phyloP scores from a whole-genome alignment of 768 basidiomycete species.

The Pleurotus djamor region DNA sequence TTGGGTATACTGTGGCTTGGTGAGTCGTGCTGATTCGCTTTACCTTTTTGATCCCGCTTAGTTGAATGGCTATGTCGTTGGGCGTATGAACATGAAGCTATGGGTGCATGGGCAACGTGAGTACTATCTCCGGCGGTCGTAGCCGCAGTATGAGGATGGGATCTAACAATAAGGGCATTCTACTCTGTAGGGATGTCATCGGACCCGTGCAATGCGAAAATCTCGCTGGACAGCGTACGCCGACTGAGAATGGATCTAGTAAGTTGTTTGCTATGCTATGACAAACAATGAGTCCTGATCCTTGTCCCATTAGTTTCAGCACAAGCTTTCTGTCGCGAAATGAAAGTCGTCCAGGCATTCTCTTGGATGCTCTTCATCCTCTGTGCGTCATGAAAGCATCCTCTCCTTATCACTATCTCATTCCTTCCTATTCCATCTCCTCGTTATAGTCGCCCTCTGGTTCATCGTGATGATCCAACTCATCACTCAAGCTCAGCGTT shows the following conservation, averaged over 20 bases:
- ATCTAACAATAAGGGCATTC: too few relatives aligned
- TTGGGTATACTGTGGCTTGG: slow-evolving; percentile 70
- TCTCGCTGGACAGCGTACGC: slow-evolving; percentile 35
- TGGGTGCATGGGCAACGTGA: slow-evolving; percentile 76
- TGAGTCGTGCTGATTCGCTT: slow-evolving; percentile 26
- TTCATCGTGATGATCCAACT: slow-evolving; percentile 57
- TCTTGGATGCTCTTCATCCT: slow-evolving; percentile 71
- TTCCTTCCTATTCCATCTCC: slow-evolving; percentile 18
- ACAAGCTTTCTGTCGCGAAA: slow-evolving; percentile 67
- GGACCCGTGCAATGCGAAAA: slow-evolving; percentile 60
- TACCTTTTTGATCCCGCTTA: too few relatives aligned
- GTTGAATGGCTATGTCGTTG: too few relatives aligned
- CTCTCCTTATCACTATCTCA: too few relatives aligned
- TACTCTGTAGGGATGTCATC: slow-evolving; percentile 58
- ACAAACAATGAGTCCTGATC: background rate
- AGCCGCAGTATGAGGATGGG: background rate
- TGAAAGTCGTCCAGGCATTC: slow-evolving; percentile 77
- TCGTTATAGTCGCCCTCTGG: slow-evolving; percentile 34
- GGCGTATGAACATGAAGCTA: too few relatives aligned
- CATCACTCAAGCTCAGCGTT: slow-evolving; percentile 49
- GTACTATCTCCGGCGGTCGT: slow-evolving; percentile 13
- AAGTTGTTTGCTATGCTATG: slow-evolving; percentile 19
- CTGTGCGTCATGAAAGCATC: slow-evolving; percentile 12
- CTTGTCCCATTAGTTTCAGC: slow-evolving; percentile 44
- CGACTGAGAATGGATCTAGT: slow-evolving; percentile 59